Base-by-base conservation (phyloP, 768 basidiomycete genomes). In the Mycena haematopus region DNA sequence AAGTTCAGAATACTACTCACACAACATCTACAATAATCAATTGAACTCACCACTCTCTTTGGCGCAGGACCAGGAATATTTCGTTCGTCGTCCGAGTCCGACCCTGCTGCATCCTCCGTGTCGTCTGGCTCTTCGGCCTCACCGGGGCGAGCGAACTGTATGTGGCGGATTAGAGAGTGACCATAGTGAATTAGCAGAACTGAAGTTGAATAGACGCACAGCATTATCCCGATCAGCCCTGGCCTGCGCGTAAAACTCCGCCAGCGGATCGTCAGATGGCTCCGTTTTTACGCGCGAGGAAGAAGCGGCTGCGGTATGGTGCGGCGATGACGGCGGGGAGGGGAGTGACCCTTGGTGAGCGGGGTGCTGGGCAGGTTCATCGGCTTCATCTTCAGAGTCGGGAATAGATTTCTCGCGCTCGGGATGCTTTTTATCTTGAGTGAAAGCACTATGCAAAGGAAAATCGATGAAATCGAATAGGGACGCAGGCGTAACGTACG, bases 191-290 rank as follows among this genome's bases (percentile, higher is more conserved):
- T 42, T 21, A 4, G 29, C 9, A 31, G 29, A 42, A 21, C 10
- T 17, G 10, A 21, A 42, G n/a, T 62, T 22, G 52, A 45, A n/a
- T n/a, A n/a, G n/a, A 63, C 80, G 63, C 52, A 84, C 86, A 61
- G 72, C 74, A 17, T 72, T 76, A 25, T 84, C 82, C 25, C 68
- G 72, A 40, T 84, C 81, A 19, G 79, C 83, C 51, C 74, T 80
- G 2, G 89, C 90, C 66, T 80, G 74, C 3, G 75, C 79, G 68
- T 91, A 91, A 68, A 88, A 90, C 63, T 86, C 82, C 0, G 83
- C 83, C 55, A 92, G 75, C 0, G 90, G 88, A 69, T 92, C 90
- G 29, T 73, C 63, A 3, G 62, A 31, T 45, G 24, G 6, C 50
- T 65, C 60, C 8, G 13, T 47, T 29, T 62, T 58, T 17, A 63